Percentiles rank a stretch among this genome's conserved stretches.
Conservation (phyloP, 176 grass and related monocot species). For the Rhynchospora tenuis region DNA sequence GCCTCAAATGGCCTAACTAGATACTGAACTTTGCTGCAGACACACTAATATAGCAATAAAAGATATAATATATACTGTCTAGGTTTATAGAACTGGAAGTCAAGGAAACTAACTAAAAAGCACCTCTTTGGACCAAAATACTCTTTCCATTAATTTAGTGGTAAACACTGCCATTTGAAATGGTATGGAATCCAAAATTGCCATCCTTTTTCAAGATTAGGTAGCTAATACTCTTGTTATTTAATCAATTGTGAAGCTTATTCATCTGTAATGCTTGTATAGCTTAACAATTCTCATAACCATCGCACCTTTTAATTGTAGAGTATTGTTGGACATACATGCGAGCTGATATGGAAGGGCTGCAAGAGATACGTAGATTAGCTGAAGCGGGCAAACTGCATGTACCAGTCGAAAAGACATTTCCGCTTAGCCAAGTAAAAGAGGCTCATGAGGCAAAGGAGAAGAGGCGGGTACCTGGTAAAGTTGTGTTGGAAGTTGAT, state of each 20-base stretch:
- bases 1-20: not conserved
- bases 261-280: not conserved
- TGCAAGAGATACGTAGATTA: slow-evolving; percentile 71
- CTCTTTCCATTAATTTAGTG: not conserved
- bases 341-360: slow-evolving; percentile 85
- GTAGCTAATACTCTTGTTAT: not conserved
- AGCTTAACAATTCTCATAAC: slow-evolving; percentile 1
- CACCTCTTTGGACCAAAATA: not conserved
- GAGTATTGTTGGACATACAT: slow-evolving; percentile 99
- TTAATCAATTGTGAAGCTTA: not conserved
- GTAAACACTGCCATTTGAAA: not conserved
- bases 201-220: not conserved
- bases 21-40: not conserved
- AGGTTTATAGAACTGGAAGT: not conserved
- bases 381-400: slow-evolving; percentile 61
- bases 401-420: slow-evolving; percentile 86
- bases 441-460: slow-evolving; percentile 89
- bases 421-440: slow-evolving; percentile 60
- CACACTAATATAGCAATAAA: not conserved
- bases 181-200: not conserved
- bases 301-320: slow-evolving; percentile 36
- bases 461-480: slow-evolving; percentile 65
- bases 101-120: not conserved
- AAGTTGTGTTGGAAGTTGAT: slow-evolving; percentile 80
- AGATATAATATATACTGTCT: not conserved